phyloP scores from a whole-genome alignment of 768 basidiomycete species.

The Mycena polygramma region DNA sequence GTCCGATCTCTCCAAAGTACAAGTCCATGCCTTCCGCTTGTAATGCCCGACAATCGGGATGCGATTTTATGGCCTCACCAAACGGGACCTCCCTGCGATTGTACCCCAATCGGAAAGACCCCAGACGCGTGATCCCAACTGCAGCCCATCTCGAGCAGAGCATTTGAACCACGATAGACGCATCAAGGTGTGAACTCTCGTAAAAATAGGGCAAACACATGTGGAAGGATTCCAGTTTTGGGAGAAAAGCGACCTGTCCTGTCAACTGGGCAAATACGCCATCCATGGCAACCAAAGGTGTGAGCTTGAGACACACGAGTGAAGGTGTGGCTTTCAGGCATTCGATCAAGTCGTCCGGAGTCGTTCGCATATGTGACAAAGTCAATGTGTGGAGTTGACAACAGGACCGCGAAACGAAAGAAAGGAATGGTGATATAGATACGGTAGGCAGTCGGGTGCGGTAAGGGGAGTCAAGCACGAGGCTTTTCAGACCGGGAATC shows the following conservation, averaged over 20 bases:
- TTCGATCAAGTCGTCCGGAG: background rate
- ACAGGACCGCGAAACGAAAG: background rate
- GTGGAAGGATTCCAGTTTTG: constrained; percentile 2
- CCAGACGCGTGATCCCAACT: background rate
- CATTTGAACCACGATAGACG: background rate
- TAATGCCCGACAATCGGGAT: background rate
- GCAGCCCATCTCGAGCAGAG: constrained; percentile 15
- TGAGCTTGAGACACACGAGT: constrained; percentile 1
- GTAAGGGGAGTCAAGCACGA: background rate
- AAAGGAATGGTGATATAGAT: background rate
- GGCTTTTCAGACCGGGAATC: constrained; percentile 5
- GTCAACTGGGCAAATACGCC: background rate
- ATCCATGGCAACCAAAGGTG: background rate
- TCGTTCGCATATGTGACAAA: background rate
- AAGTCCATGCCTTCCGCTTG: constrained; percentile 4
- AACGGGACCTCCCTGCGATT: background rate
- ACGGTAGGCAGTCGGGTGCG: too few species aligned
- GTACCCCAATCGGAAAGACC: constrained; percentile 12
- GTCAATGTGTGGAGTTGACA: background rate
- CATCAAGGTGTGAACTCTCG: too few species aligned
- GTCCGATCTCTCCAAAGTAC: constrained; percentile 1
- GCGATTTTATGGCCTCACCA: background rate
- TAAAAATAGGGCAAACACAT: background rate
- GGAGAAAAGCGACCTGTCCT: background rate
- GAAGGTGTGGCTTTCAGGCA: constrained; percentile 1